Percentiles rank a stretch among this genome's conserved stretches.
Conservation (phyloP, 2,329 filamentous ascomycete species). For the Epicoccum sorghinum region DNA sequence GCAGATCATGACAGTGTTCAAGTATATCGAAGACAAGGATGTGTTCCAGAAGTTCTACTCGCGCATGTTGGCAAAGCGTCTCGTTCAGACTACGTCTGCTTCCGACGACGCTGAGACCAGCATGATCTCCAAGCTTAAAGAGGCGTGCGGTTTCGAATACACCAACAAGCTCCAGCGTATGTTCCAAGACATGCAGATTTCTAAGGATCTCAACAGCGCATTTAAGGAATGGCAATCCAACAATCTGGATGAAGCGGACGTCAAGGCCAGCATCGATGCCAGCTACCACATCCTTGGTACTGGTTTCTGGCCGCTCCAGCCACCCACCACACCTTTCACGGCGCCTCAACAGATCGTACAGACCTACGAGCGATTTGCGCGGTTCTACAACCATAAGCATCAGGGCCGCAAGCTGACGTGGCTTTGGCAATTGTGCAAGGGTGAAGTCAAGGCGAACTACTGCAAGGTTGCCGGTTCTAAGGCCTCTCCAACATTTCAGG, state of each 20-base stretch:
- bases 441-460: constrained; percentile 93
- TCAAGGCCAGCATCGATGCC: constrained; percentile 78
- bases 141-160: constrained; percentile 98
- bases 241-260: constrained; percentile 67
- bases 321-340: constrained; percentile 86
- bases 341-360: constrained; percentile 83
- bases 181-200: constrained; percentile 99
- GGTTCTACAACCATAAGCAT: constrained; percentile 96
- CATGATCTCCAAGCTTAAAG: constrained; percentile 99
- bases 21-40: constrained; percentile 99
- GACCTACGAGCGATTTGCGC: constrained; percentile 87
- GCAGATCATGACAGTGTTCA: constrained; percentile 99
- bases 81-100: constrained; percentile 93
- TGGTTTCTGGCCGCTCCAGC: constrained; percentile 92
- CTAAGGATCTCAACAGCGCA: constrained; percentile 90
- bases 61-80: constrained; percentile 89
- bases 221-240: constrained; percentile 80
- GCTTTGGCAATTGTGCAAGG: constrained; percentile 98
- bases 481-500: constrained; percentile 94
- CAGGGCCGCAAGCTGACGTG: constrained; percentile 95
- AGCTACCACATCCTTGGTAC: constrained; percentile 93
- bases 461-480: constrained; percentile 71
- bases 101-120: constrained; percentile 97
- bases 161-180: constrained; percentile 99
- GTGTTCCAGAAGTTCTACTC: constrained; percentile 99